phyloP scores from a whole-genome alignment of 768 basidiomycete genomes.

The Pholiota conissans region DNA sequence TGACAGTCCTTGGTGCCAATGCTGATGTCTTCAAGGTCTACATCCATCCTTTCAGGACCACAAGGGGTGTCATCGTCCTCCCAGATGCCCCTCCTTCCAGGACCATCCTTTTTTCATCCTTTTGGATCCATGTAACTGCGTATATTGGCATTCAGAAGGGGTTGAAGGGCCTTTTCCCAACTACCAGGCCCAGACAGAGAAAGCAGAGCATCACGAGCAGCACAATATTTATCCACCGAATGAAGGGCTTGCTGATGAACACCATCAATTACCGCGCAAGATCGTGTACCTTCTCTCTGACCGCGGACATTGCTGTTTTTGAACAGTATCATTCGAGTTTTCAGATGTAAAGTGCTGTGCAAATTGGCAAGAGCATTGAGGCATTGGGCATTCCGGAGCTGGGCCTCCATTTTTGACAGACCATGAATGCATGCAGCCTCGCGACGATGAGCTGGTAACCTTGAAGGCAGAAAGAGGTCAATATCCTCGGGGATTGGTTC shows the following conservation, averaged over 20 bases:
- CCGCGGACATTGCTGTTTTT: slow-evolving; percentile 22
- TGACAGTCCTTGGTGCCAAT: not conserved
- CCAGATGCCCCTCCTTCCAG: slow-evolving; percentile 1
- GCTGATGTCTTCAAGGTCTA: too few relatives aligned
- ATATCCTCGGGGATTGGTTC: slow-evolving; percentile 5
- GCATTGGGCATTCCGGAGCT: slow-evolving; percentile 22
- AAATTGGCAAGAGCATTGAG: slow-evolving; percentile 17
- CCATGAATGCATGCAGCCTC: not conserved
- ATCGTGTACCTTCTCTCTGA: slow-evolving; percentile 22
- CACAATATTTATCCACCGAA: slow-evolving; percentile 15
- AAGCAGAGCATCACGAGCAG: slow-evolving; percentile 11
- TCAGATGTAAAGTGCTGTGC: slow-evolving; percentile 17
- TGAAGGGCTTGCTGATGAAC: slow-evolving; percentile 11
- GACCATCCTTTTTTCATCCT: not conserved
- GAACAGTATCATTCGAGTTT: slow-evolving; percentile 19
- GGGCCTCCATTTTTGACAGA: slow-evolving; percentile 18
- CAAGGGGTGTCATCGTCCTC: not conserved
- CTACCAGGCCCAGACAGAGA: slow-evolving; percentile 11
- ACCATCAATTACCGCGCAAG: slow-evolving; percentile 19
- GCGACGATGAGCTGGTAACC: not conserved
- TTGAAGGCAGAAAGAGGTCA: slow-evolving; percentile 6
- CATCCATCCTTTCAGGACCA: not conserved
- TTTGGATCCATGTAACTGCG: slow-evolving; percentile 13
- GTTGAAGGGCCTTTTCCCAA: slow-evolving; percentile 13
- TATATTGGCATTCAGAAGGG: slow-evolving; percentile 16